Conservation (phyloP, 2,329 filamentous ascomycete genomes). For the Beauveria rudraprayagi region DNA sequence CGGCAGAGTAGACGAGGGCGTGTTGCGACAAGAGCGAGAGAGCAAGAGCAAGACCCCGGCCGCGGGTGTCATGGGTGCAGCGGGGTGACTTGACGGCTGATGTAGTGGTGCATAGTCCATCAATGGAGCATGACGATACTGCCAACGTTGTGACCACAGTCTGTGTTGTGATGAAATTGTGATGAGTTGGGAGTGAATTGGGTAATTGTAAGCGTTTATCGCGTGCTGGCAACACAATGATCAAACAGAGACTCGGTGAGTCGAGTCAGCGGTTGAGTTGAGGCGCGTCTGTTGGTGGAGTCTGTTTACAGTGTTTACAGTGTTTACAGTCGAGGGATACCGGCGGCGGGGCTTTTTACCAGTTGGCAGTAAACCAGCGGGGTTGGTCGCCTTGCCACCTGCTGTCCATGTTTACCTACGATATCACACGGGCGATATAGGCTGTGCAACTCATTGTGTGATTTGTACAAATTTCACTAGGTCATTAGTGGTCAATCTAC, state of each 20-base stretch:
- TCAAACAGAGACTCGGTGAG: not conserved
- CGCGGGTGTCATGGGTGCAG: not conserved
- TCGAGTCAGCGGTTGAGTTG: not conserved
- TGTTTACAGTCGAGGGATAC: not conserved
- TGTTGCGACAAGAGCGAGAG: not conserved
- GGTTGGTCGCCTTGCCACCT: not conserved
- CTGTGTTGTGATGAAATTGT: not conserved
- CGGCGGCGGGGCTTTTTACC: not conserved
- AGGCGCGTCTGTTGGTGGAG: slow-evolving; percentile 1
- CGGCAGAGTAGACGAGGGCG: too few relatives aligned
- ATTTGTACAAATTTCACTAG: too few relatives aligned
- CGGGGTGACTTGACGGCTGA: not conserved
- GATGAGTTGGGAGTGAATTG: not conserved
- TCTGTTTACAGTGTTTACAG: not conserved
- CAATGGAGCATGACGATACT: not conserved
- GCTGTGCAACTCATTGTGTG: not conserved
- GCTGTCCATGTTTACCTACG: not conserved
- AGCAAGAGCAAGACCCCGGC: not conserved
- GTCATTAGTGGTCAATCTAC: not conserved
- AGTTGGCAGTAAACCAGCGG: not conserved
- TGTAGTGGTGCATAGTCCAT: not conserved
- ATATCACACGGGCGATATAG: not conserved
- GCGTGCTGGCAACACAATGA: not conserved
- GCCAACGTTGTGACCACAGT: not conserved
- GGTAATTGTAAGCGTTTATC: not conserved